Evolutionary conservation across 2,329 filamentous ascomycete species (phyloP).

Genomic region (Chaetomium olivaceum): DNA sequence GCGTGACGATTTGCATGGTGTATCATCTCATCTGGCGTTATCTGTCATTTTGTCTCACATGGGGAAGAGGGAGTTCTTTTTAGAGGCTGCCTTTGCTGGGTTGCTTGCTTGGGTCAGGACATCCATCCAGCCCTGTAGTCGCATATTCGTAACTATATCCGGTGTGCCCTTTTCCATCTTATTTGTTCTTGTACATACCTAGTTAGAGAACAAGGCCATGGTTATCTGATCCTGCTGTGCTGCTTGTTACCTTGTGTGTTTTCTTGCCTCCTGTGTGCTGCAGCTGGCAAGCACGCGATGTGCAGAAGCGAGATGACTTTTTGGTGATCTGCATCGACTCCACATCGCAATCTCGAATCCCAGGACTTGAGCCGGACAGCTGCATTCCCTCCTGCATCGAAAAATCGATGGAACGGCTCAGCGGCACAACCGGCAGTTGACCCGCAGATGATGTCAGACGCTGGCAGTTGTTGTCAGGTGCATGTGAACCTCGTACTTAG

Average conservation of each 20-base stretch:
- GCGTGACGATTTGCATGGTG: not conserved
- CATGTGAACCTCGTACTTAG: no score
- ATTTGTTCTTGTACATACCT: not conserved
- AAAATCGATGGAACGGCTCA: no score
- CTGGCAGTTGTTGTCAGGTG: not conserved
- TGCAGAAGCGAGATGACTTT: not conserved
- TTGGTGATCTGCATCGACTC: not conserved
- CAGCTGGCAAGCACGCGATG: not conserved
- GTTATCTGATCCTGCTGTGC: not conserved
- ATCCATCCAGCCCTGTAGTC: not conserved
- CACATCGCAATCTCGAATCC: not conserved
- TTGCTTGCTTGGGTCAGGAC: not conserved
- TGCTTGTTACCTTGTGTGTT: not conserved
- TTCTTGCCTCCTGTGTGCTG: not conserved
- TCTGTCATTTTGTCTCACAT: slow-evolving; percentile 6
- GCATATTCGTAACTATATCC: not conserved
- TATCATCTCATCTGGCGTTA: not conserved
- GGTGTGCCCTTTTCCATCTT: not conserved
- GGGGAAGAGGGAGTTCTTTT: not conserved
- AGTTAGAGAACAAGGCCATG: not conserved
- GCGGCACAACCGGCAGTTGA: no score
- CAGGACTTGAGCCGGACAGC: not conserved
- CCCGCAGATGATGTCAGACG: not conserved
- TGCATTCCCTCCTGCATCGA: no score
- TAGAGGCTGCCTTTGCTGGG: not conserved